Evolutionary conservation across 495 filamentous ascomycete species (phyloP).

Genomic region (Echria macrotheca): DNA sequence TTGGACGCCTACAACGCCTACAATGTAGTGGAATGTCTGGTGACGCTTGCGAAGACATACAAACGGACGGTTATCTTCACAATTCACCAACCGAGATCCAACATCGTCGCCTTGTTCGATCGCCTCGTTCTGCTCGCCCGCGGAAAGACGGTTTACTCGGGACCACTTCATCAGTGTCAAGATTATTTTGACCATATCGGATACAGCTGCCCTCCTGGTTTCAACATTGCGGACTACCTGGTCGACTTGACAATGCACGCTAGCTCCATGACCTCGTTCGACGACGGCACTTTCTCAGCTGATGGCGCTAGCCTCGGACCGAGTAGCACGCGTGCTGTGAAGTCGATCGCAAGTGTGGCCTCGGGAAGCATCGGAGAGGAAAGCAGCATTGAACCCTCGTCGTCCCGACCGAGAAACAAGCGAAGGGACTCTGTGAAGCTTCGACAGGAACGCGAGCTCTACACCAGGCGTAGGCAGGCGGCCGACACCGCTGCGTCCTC

Average conservation of each 20-base stretch:
- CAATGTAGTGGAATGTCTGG: slow-evolving; percentile 94
- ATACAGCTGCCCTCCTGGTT: slow-evolving; percentile 88
- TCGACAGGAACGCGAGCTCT: slow-evolving; percentile 85
- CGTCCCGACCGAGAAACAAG: slow-evolving; percentile 57
- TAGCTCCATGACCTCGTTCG: slow-evolving; percentile 32
- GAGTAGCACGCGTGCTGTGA: slow-evolving; percentile 83
- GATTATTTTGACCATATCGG: slow-evolving; percentile 87
- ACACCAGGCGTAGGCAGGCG: slow-evolving; percentile 68
- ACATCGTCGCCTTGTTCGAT: slow-evolving; percentile 98
- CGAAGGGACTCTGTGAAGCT: slow-evolving; percentile 71
- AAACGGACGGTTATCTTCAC: slow-evolving; percentile 96
- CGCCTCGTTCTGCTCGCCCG: slow-evolving; percentile 83
- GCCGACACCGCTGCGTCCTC: slow-evolving; percentile 62
- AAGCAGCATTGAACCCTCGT: slow-evolving; percentile 30
- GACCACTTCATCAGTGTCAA: slow-evolving; percentile 83
- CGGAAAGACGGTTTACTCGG: slow-evolving; percentile 88
- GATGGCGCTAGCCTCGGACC: slow-evolving; percentile 71
- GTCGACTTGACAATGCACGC: slow-evolving; percentile 98
- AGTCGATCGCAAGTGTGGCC: slow-evolving; percentile 75
- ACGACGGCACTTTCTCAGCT: slow-evolving; percentile 51
- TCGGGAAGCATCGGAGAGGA: slow-evolving; percentile 60
- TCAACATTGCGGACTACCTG: slow-evolving; percentile 97
- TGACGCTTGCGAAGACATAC: slow-evolving; percentile 91
- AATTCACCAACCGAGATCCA: slow-evolving; percentile 98
- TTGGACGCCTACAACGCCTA: slow-evolving; percentile 95